These are phyloP conservation scores for Iris pallida DNA, from an alignment of 116 monocot genomes.

Conservation along the genomic window DNA sequence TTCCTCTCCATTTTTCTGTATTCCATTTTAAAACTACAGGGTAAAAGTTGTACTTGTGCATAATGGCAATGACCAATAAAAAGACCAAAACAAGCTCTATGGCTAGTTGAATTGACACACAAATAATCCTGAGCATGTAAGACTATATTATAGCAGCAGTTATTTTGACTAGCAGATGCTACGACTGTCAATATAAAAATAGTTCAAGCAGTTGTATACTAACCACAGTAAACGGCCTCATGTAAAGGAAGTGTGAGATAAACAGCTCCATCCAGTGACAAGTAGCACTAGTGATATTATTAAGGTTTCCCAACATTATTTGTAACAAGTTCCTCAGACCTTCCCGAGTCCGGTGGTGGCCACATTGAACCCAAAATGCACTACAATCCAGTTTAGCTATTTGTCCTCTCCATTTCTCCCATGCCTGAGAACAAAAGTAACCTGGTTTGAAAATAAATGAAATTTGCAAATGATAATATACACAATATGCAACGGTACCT, in stretches of 20 bases:
- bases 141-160: not conserved
- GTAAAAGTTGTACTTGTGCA: too few species aligned
- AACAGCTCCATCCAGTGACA: constrained; percentile 88
- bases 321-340: constrained; percentile 79
- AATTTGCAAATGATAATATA: not conserved
- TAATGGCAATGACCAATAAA: too few species aligned
- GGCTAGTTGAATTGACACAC: too few species aligned
- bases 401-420: constrained; percentile 90
- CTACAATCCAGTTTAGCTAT: constrained; percentile 73
- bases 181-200: not conserved
- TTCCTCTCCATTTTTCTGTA: too few species aligned
- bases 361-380: constrained; percentile 94
- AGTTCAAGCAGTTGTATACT: constrained; percentile 7
- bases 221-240: constrained; percentile 77
- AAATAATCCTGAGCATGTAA: too few species aligned
- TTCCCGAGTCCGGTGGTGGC: constrained; percentile 69
- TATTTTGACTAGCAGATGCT: not conserved
- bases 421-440: constrained; percentile 46
- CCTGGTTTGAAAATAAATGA: constrained; percentile 7
- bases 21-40: too few species aligned
- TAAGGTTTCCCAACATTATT: constrained; percentile 80
- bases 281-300: constrained; percentile 44
- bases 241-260: constrained; percentile 73
- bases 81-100: too few species aligned
- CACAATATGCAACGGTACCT: constrained; percentile 44